These are phyloP conservation scores for Thermochaetoides thermophila DNA, from an alignment of 495 filamentous ascomycete species.

Conservation along the genomic window DNA sequence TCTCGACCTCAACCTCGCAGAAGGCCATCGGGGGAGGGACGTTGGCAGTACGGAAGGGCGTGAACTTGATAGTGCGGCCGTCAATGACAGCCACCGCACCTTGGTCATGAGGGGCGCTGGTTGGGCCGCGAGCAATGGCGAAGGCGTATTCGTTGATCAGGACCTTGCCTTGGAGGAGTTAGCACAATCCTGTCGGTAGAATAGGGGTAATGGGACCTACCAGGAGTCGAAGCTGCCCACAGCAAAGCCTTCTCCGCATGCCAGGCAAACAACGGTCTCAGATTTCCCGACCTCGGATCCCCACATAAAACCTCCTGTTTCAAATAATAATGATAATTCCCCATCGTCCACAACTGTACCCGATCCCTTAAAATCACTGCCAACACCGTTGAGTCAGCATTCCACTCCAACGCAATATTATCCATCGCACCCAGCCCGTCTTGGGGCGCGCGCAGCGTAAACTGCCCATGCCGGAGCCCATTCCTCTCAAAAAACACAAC, in stretches of 20 bases:
- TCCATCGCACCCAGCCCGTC: slow-evolving; percentile 38
- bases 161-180: slow-evolving; percentile 27
- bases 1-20: slow-evolving; percentile 49
- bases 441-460: slow-evolving; percentile 52
- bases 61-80: slow-evolving; percentile 67
- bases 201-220: slow-evolving; percentile 16
- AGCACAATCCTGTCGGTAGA: not conserved
- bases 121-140: slow-evolving; percentile 50
- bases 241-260: slow-evolving; percentile 70
- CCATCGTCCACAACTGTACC: slow-evolving; percentile 88
- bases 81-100: slow-evolving; percentile 82
- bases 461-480: slow-evolving; percentile 85
- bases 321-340: slow-evolving; percentile 97
- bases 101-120: slow-evolving; percentile 55
- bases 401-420: slow-evolving; percentile 64
- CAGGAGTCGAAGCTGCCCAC: slow-evolving; percentile 34
- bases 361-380: slow-evolving; percentile 62
- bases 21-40: slow-evolving; percentile 88
- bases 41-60: slow-evolving; percentile 68
- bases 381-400: slow-evolving; percentile 77
- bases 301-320: slow-evolving; percentile 67
- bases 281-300: not conserved
- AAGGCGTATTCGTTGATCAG: slow-evolving; percentile 55
- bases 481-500: slow-evolving; percentile 96
- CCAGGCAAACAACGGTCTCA: slow-evolving; percentile 38